A percentile compares a stretch with the other conserved stretches of the same genome.
Conservation (phyloP, 2,329 filamentous ascomycete species). For the Periconia sp. region DNA sequence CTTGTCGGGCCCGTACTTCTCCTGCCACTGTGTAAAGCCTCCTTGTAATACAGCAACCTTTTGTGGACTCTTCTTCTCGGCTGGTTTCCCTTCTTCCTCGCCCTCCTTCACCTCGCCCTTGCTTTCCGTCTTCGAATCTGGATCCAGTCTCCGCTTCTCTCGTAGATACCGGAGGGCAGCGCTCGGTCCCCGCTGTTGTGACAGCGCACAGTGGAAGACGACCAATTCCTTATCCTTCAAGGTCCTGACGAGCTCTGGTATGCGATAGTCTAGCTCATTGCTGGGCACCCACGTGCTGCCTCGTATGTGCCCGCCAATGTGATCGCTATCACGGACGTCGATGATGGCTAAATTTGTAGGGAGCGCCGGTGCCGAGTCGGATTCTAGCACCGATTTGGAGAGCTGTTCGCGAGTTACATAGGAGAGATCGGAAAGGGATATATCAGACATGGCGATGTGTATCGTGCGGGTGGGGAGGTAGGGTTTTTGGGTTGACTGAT, state of each 20-base stretch:
- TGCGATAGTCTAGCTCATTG: conserved; percentile 72
- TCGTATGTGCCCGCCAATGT: conserved; percentile 88
- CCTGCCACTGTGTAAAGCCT: conserved; percentile 75
- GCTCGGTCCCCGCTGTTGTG: conserved; percentile 85
- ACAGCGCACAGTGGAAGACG: conserved; percentile 92
- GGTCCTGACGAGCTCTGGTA: conserved; percentile 82
- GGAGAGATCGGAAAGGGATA: conserved; percentile 67
- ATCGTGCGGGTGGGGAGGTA: conserved; percentile 5
- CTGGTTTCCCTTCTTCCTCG: conserved; percentile 24
- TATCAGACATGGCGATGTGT: conserved; percentile 52
- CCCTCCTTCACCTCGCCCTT: conserved; percentile 20
- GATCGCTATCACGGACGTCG: conserved; percentile 90
- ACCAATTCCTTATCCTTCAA: conserved; percentile 80
- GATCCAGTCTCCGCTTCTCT: conserved; percentile 65
- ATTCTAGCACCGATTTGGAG: conserved; percentile 52
- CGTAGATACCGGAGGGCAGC: conserved; percentile 82
- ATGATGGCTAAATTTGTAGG: conserved; percentile 69
- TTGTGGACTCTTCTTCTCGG: conserved; percentile 14
- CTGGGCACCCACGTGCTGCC: conserved; percentile 78
- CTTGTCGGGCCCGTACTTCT: conserved; percentile 77
- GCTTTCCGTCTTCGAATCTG: conserved; percentile 19
- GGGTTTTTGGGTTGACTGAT: conserved; percentile 15
- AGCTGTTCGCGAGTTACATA: conserved; percentile 73
- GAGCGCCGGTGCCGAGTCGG: conserved; percentile 26
- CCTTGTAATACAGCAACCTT: conserved; percentile 12